phyloP scores from a whole-genome alignment of 1,284 basidiomycete species.

The Pseudozyma thailandica region DNA sequence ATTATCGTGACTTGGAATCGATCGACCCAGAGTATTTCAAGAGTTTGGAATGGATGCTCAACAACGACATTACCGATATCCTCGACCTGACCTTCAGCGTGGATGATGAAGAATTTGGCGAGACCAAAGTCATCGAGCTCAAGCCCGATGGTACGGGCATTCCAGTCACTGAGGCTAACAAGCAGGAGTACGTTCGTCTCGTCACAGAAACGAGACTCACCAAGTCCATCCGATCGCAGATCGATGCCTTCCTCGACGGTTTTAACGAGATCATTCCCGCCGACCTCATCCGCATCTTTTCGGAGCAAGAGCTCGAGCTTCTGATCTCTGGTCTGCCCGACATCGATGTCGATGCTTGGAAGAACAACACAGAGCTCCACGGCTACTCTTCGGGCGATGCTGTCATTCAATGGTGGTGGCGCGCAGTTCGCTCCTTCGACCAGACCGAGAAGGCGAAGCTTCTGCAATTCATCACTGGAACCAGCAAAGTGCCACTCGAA shows the following conservation, averaged over 20 bases:
- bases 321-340: slow-evolving; percentile 97
- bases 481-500: slow-evolving; percentile 90
- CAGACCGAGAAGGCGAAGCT: slow-evolving; percentile 92
- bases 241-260: slow-evolving; percentile 83
- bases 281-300: slow-evolving; percentile 76
- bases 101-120: slow-evolving; percentile 80
- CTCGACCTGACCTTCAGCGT: slow-evolving; percentile 89
- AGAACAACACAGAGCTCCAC: slow-evolving; percentile 90
- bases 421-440: slow-evolving; percentile 95
- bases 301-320: slow-evolving; percentile 97
- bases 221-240: slow-evolving; percentile 78
- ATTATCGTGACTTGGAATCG: slow-evolving; percentile 65
- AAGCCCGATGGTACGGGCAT: slow-evolving; percentile 61
- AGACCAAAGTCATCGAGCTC: slow-evolving; percentile 64
- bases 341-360: slow-evolving; percentile 98
- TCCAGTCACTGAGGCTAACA: slow-evolving; percentile 80
- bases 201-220: slow-evolving; percentile 90
- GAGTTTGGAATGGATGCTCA: slow-evolving; percentile 71
- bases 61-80: slow-evolving; percentile 74
- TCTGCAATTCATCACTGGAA: slow-evolving; percentile 88
- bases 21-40: slow-evolving; percentile 81
- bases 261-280: slow-evolving; percentile 93
- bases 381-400: slow-evolving; percentile 81
- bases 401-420: slow-evolving; percentile 99
- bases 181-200: slow-evolving; percentile 92